Evolutionary conservation across 2,329 filamentous ascomycete species (phyloP).

Genomic region (Exophiala lecanii-corni): DNA sequence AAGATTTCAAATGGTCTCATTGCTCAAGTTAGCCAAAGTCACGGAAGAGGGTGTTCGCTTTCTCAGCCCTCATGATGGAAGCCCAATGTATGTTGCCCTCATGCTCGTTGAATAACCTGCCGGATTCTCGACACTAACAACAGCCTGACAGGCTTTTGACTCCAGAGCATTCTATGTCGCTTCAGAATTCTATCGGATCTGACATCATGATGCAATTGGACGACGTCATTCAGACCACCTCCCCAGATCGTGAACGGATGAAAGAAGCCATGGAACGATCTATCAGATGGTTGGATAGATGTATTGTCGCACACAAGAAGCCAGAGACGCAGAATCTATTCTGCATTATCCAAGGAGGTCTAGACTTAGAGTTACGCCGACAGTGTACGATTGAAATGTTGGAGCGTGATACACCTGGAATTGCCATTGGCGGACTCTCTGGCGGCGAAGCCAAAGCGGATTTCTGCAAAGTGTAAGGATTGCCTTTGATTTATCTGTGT

Average conservation of each 20-base stretch:
- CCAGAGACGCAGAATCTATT: constrained; percentile 86
- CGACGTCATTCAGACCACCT: constrained; percentile 95
- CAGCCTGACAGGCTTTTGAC: constrained; percentile 65
- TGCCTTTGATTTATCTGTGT: neutral
- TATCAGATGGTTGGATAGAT: constrained; percentile 92
- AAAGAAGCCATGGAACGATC: constrained; percentile 92
- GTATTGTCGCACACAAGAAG: constrained; percentile 82
- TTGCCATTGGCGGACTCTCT: constrained; percentile 90
- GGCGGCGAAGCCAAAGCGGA: constrained; percentile 92
- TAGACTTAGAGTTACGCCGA: constrained; percentile 79
- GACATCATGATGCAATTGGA: constrained; percentile 99
- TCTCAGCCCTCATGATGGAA: constrained; percentile 90
- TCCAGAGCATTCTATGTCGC: constrained; percentile 89
- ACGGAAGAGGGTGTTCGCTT: constrained; percentile 96
- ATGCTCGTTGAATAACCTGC: too few species aligned
- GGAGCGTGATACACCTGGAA: constrained; percentile 83
- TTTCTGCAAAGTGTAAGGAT: constrained; percentile 74
- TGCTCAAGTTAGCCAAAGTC: constrained; percentile 86
- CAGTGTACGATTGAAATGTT: constrained; percentile 87
- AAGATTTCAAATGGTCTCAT: constrained; percentile 98
- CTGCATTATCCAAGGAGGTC: constrained; percentile 95
- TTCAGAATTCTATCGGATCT: constrained; percentile 95
- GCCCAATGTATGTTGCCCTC: constrained; percentile 73
- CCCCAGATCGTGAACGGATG: constrained; percentile 81
- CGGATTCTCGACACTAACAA: neutral